A percentile compares a stretch with the other conserved stretches of the same genome.
These are phyloP conservation scores for Russula compacta DNA, from an alignment of 768 basidiomycete genomes.

Conservation along the genomic window DNA sequence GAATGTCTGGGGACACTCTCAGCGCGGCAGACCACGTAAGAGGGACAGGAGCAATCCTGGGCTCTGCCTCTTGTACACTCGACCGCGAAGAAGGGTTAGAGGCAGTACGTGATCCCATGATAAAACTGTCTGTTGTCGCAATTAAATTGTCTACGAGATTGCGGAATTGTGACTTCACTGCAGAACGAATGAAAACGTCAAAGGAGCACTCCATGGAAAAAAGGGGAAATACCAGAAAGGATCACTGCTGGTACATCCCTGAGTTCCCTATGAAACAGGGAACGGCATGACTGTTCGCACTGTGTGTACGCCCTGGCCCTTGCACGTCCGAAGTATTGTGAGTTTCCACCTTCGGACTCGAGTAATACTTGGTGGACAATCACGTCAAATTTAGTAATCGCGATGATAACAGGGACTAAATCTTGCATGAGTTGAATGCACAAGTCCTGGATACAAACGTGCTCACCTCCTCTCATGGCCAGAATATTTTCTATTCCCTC, in stretches of 20 bases:
- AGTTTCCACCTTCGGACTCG: neutral
- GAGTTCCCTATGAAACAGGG: neutral
- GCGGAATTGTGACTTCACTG: neutral
- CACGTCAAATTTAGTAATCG: conserved; percentile 4
- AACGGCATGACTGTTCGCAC: neutral
- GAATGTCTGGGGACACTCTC: neutral
- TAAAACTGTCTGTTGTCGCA: neutral
- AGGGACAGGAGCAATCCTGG: neutral
- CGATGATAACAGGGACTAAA: conserved; percentile 2
- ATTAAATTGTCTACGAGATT: neutral
- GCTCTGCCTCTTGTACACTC: neutral
- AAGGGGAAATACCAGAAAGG: neutral
- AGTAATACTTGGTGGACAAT: neutral
- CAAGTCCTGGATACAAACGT: neutral
- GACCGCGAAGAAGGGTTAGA: neutral
- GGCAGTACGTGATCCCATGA: neutral
- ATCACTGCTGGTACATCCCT: neutral
- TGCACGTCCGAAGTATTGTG: neutral
- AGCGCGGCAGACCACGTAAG: neutral
- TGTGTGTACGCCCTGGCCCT: neutral
- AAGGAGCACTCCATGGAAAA: neutral
- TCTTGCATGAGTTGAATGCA: no score
- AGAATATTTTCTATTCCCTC: neutral
- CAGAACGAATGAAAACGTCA: neutral
- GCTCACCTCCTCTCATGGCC: neutral